Base-by-base conservation (phyloP, 345 rosid species). In the Eucalyptus marginata region DNA sequence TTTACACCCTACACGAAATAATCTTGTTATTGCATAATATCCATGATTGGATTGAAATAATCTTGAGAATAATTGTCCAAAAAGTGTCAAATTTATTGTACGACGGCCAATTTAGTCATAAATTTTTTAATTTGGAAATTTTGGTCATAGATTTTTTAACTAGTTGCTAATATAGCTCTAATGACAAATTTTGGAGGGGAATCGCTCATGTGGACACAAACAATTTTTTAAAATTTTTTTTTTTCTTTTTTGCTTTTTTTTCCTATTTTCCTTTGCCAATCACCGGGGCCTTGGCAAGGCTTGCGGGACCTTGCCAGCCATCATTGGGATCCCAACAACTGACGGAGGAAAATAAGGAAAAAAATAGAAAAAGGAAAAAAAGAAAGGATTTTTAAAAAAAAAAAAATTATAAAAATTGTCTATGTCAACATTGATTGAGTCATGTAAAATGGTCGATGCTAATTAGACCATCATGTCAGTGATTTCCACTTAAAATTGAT, bases 371-470 rank as follows among this genome's bases (percentile, higher is more conserved):
- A 29, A 29, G 3, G 17, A 14, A 64, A 64, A 11, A 64, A 14
- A n/a, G 2, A 13, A n/a, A 64, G 1, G 8, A 64, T 12, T 25
- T 62, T 62, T 29, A 59, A n/a, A n/a, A n/a, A n/a, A n/a, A n/a
- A n/a, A n/a, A n/a, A 29, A 29, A 6, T n/a, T 14, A 7, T 64
- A n/a, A 64, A 64, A 64, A 64, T n/a, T 22, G 8, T 64, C 20
- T 0, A n/a, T 14, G 3, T 7, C n/a, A 64, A 1, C 20, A n/a
- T 13, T 4, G 10, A 5, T 14, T 4, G 3, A n/a, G 20, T 2
- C 76, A 64, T 0, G 2, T 64, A 14, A 64, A 31, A 7, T 14
- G 3, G 40, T n/a, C 20, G 10, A 14, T 17, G 3, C 2, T n/a
- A 2, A n/a, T n/a, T 29, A 8, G 5, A 14, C 40, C 7, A 8